These are phyloP conservation scores for Blastocystis hominis DNA, from an alignment of 352 stramenopile species.

Conservation along the genomic window DNA sequence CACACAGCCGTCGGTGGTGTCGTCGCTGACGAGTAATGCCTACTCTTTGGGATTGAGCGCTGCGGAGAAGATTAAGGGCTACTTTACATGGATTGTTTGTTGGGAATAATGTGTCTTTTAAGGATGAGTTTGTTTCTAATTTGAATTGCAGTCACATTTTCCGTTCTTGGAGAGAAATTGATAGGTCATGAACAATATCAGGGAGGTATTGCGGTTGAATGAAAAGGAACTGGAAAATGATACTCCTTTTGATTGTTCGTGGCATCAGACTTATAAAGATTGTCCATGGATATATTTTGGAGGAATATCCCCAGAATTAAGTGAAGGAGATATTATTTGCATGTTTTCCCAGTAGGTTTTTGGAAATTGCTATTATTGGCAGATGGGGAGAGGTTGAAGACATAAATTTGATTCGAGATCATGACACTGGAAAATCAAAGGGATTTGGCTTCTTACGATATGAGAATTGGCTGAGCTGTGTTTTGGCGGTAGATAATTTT, in stretches of 20 bases:
- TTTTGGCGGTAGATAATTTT: slow-evolving; percentile 76
- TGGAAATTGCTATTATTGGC: not conserved
- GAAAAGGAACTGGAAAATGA: slow-evolving; percentile 30
- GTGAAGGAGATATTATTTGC: slow-evolving; percentile 74
- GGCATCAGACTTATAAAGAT: slow-evolving; percentile 63
- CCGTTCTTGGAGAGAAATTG: not conserved
- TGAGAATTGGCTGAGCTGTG: slow-evolving; percentile 72
- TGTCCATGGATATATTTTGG: slow-evolving; percentile 74
- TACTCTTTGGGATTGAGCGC: not conserved
- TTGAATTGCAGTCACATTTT: not conserved
- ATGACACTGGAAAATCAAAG: slow-evolving; percentile 74
- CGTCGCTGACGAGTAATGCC: not conserved
- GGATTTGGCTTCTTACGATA: slow-evolving; percentile 78
- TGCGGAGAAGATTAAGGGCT: slow-evolving; percentile 3
- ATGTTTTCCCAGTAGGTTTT: slow-evolving; percentile 70
- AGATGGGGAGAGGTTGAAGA: slow-evolving; percentile 72
- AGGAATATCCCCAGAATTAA: slow-evolving; percentile 70
- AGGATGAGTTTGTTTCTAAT: not conserved
- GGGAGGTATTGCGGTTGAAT: slow-evolving; percentile 36
- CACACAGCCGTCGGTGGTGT: not conserved
- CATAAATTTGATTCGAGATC: slow-evolving; percentile 74
- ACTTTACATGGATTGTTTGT: not conserved
- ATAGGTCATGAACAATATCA: slow-evolving; percentile 42
- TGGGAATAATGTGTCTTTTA: not conserved
- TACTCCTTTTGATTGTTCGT: slow-evolving; percentile 44